These are phyloP conservation scores for Suillus plorans DNA, from an alignment of 768 basidiomycete genomes.

Conservation along the genomic window DNA sequence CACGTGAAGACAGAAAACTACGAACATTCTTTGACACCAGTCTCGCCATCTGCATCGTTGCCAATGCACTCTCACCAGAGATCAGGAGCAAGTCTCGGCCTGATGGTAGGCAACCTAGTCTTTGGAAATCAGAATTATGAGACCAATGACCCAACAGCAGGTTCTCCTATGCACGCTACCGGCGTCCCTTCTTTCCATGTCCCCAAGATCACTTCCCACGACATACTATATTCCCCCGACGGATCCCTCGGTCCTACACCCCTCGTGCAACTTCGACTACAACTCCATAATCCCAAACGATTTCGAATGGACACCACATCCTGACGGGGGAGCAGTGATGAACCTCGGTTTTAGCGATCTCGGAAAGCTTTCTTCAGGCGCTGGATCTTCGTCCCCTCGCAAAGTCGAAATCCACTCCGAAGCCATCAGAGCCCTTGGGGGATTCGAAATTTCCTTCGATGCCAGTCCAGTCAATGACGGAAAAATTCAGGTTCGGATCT, in stretches of 20 bases:
- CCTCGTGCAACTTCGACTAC: slow-evolving; percentile 42
- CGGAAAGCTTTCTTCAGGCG: slow-evolving; percentile 31
- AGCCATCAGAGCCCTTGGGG: slow-evolving; percentile 47
- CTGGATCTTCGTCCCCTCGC: slow-evolving; percentile 34
- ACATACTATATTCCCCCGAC: slow-evolving; percentile 56
- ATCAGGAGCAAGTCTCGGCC: slow-evolving; percentile 63
- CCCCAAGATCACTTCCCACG: slow-evolving; percentile 56
- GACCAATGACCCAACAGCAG: slow-evolving; percentile 39
- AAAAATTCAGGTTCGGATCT: slow-evolving; percentile 72
- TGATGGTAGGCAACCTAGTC: slow-evolving; percentile 55
- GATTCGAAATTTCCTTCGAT: slow-evolving; percentile 74
- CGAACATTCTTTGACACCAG: slow-evolving; percentile 50
- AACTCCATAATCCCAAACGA: slow-evolving; percentile 49
- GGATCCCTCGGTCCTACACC: slow-evolving; percentile 31
- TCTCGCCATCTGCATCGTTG: slow-evolving; percentile 37
- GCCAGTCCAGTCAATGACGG: slow-evolving; percentile 61
- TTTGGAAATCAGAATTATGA: slow-evolving; percentile 8
- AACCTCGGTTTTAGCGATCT: slow-evolving; percentile 46
- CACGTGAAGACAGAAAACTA: slow-evolving; percentile 59
- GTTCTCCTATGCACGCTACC: slow-evolving; percentile 79
- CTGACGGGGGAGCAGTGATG: slow-evolving; percentile 39
- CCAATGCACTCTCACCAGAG: slow-evolving; percentile 46
- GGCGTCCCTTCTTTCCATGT: slow-evolving; percentile 61
- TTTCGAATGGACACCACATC: slow-evolving; percentile 53
- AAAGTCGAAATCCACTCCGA: slow-evolving; percentile 56